Evolutionary conservation across 495 filamentous ascomycete species (phyloP), one percentile per base, ranked within the genome.

Genomic region (Penicillium steckii): DNA sequence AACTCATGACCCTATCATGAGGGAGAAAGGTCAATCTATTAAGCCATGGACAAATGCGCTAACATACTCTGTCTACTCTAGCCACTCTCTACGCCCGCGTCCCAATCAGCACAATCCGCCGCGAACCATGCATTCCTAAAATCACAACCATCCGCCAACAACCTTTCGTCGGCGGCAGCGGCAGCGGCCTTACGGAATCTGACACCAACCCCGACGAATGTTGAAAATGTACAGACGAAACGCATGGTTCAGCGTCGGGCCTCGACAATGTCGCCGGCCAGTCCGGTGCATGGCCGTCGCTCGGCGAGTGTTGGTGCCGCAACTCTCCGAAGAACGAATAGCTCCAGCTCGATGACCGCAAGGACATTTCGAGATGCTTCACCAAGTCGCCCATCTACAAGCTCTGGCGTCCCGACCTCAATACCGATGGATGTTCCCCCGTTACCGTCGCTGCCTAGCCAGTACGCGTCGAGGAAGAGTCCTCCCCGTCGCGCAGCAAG

Each of bases 141-240:
- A 55, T 81, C 83, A 59, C 80, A 81, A 69, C 70, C 82, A 30
- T 82, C 85, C 43, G 81, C 81, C 61, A 76, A 59, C 50, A 83
- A 80, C 32, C 79, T 96, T 24, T 94, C 91, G 17, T 85, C 85
- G 24, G 87, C 91, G 6, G 91, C 91, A 7, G 91, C 91, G 2
- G 90, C 90, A 8, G 84, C 91, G 17, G 91, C 91, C 17, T 76
- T 96, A 37, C 83, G 87, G 48, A 87, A 85, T 35, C 83, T 85
- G 56, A 84, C 90, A 5, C 82, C 83, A 25, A 85, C 87, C 23
- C 91, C 91, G 35, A 89, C 82, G 12, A 78, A 80, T 17, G 85
- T 95, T 32, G 89, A 83, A 60, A 81, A 91, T 72, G 82, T 95
- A 24, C 84, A 92, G 67, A 95, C 91, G 0, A 95, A 91, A 68